These are phyloP conservation scores for Russula dissimulans DNA, from an alignment of 768 basidiomycete genomes.

Conservation along the genomic window DNA sequence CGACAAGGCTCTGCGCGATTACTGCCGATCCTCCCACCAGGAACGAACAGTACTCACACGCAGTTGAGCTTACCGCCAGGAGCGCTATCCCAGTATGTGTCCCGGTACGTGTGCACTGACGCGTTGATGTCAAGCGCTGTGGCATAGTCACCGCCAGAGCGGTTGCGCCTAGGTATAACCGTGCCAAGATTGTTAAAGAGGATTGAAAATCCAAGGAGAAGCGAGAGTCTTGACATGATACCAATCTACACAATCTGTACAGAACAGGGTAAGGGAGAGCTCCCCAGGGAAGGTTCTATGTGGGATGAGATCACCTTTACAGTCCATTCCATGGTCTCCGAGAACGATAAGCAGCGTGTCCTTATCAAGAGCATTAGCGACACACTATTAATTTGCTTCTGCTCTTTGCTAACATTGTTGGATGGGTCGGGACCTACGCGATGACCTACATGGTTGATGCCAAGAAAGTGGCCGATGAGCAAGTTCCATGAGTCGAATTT, in stretches of 20 bases:
- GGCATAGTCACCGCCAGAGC: conserved; percentile 33
- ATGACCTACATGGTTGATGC: conserved; percentile 95
- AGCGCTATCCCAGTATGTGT: conserved; percentile 60
- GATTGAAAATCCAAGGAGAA: conserved; percentile 86
- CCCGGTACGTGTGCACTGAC: conserved; percentile 71
- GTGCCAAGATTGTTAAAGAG: conserved; percentile 94
- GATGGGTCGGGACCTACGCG: conserved; percentile 85
- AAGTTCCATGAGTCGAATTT: conserved; percentile 60
- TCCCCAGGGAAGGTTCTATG: conserved; percentile 55
- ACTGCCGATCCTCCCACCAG: conserved; percentile 67
- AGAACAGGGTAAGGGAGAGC: conserved; percentile 41
- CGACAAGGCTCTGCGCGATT: conserved; percentile 45
- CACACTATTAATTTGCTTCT: conserved; percentile 77
- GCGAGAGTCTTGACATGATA: conserved; percentile 77
- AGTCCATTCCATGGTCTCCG: conserved; percentile 98
- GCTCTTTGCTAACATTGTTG: conserved; percentile 77
- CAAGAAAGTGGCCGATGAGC: conserved; percentile 86
- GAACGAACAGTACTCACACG: conserved; percentile 51
- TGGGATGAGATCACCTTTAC: conserved; percentile 66
- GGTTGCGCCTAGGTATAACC: conserved; percentile 66
- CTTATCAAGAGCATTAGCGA: conserved; percentile 66
- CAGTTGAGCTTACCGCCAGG: conserved; percentile 67
- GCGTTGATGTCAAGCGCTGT: conserved; percentile 63
- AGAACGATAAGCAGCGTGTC: conserved; percentile 86
- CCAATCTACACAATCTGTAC: conserved; percentile 97